phyloP scores from a whole-genome alignment of 148 eudicot species.

The Rheum nobile region DNA sequence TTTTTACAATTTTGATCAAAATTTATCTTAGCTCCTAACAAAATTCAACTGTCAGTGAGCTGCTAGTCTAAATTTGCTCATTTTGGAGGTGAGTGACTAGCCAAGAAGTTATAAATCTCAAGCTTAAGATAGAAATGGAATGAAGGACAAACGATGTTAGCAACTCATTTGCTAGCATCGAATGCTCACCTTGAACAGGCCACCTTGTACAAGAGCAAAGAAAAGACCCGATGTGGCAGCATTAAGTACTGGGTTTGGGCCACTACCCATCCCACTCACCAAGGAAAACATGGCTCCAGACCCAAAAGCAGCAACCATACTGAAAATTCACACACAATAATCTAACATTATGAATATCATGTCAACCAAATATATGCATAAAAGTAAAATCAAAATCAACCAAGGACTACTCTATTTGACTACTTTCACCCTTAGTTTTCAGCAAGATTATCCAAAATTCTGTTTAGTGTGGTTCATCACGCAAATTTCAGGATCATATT shows the following conservation, averaged over 20 bases:
- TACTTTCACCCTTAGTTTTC: background rate
- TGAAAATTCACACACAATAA: slow-evolving; percentile 20
- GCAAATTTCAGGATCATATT: background rate
- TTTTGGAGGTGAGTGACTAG: background rate
- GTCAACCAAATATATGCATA: background rate
- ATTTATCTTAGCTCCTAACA: background rate
- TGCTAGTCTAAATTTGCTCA: background rate
- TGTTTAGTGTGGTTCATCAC: background rate
- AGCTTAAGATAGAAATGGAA: background rate
- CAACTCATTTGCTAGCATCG: background rate
- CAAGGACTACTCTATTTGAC: background rate
- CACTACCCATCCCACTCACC: slow-evolving; percentile 91
- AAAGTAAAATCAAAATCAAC: background rate
- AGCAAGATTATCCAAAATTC: background rate
- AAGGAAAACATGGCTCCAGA: slow-evolving; percentile 84
- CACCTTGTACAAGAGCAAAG: slow-evolving; percentile 94
- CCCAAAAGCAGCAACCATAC: slow-evolving; percentile 96
- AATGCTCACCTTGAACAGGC: slow-evolving; percentile 59
- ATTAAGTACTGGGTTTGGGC: slow-evolving; percentile 66
- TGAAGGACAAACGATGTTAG: background rate
- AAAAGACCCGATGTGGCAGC: slow-evolving; percentile 64
- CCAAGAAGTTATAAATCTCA: background rate
- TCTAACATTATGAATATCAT: background rate
- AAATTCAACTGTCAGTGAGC: background rate
- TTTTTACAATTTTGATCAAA: background rate